Conservation (phyloP, 305 asterid species). For the Rubia balearica region DNA sequence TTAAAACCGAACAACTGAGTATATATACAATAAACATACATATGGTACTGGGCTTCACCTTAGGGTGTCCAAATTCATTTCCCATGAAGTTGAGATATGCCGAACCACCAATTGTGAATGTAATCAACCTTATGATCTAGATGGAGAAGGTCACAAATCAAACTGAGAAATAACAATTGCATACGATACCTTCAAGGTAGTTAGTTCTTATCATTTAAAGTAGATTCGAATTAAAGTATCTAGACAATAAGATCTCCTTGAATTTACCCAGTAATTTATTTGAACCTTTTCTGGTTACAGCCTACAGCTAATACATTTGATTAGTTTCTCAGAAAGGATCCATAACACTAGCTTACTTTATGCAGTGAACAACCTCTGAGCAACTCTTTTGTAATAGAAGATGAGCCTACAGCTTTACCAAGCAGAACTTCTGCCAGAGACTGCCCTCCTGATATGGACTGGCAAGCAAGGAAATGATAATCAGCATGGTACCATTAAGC, state of each 20-base stretch:
- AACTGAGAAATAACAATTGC: neutral
- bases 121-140: constrained; percentile 88
- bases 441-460: constrained; percentile 90
- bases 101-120: constrained; percentile 81
- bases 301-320: neutral
- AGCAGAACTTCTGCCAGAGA: constrained; percentile 85
- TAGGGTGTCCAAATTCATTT: constrained; percentile 92
- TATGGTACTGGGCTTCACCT: constrained; percentile 40
- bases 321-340: neutral
- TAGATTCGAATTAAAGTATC: neutral
- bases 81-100: constrained; percentile 98
- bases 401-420: constrained; percentile 33
- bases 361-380: constrained; percentile 78
- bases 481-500: constrained; percentile 14
- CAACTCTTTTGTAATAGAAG: constrained; percentile 47
- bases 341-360: constrained; percentile 43
- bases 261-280: too few relatives aligned
- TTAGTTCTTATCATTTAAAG: neutral
- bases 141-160: constrained; percentile 19
- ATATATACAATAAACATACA: neutral
- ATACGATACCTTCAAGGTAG: neutral
- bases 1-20: neutral
- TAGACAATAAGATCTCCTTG: too few relatives aligned
- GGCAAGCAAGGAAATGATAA: constrained; percentile 29
- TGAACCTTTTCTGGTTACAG: neutral